Conservation (phyloP, 371 early-diverging fungal species). For the Gilbertella persicaria region DNA sequence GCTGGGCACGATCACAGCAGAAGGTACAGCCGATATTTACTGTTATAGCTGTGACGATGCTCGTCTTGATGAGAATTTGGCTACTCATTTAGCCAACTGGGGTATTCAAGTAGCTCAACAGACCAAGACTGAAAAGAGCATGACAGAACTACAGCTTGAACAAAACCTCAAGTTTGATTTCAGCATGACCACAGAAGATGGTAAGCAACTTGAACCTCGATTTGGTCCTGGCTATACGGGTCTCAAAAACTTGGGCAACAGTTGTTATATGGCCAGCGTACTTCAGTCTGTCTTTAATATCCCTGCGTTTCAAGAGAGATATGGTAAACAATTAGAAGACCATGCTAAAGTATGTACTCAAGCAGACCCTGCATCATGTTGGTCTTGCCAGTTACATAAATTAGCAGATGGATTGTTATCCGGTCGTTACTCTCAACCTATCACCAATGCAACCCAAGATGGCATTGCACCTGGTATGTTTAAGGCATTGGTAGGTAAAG, state of each 20-base stretch:
- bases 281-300: slow-evolving; percentile 84
- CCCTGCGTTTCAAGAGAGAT: slow-evolving; percentile 66
- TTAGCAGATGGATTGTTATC: slow-evolving; percentile 87
- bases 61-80: slow-evolving; percentile 77
- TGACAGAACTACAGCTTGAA: slow-evolving; percentile 94
- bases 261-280: slow-evolving; percentile 96
- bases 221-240: slow-evolving; percentile 94
- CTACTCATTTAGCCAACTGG: slow-evolving; percentile 77
- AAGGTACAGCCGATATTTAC: slow-evolving; percentile 94
- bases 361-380: slow-evolving; percentile 70
- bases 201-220: slow-evolving; percentile 77
- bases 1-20: slow-evolving; percentile 97
- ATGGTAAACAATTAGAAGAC: slow-evolving; percentile 52
- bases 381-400: slow-evolving; percentile 90
- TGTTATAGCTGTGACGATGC: slow-evolving; percentile 93
- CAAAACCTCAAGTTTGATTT: slow-evolving; percentile 96
- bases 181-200: slow-evolving; percentile 96
- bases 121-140: slow-evolving; percentile 89
- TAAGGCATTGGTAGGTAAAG: slow-evolving; percentile 86
- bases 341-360: slow-evolving; percentile 69
- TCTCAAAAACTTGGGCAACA: slow-evolving; percentile 93
- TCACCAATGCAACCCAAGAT: slow-evolving; percentile 53
- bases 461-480: slow-evolving; percentile 89
- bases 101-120: slow-evolving; percentile 86
- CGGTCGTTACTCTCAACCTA: slow-evolving; percentile 79